These are phyloP conservation scores for Picea glauca DNA, from an alignment of 75 land plant species.

Conservation along the genomic window DNA sequence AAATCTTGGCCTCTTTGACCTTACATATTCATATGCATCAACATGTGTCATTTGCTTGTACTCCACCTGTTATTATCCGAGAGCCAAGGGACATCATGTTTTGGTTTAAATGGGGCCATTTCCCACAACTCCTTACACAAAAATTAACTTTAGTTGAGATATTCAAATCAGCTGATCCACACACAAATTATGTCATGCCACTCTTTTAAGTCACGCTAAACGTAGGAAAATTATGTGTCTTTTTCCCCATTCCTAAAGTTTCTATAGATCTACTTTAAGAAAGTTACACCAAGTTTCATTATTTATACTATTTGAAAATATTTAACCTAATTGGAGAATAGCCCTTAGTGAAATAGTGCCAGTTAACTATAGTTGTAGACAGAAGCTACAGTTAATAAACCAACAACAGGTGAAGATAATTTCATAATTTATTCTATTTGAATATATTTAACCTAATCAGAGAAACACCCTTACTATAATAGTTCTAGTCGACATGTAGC, in stretches of 20 bases:
- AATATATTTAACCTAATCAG: too few relatives aligned
- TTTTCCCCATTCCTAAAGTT: too few relatives aligned
- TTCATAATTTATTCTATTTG: background rate
- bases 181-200: background rate
- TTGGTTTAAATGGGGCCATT: background rate
- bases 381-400: background rate
- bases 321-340: too few relatives aligned
- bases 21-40: conserved; percentile 63
- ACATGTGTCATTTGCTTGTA: conserved; percentile 85
- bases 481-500: background rate
- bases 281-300: background rate
- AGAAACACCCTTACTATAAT: background rate
- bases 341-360: background rate
- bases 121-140: too few relatives aligned
- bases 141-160: too few relatives aligned
- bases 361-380: background rate
- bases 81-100: background rate
- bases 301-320: background rate
- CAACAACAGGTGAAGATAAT: background rate
- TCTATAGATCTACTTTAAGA: too few relatives aligned
- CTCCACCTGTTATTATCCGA: conserved; percentile 43
- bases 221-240: too few relatives aligned
- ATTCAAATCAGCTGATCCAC: too few relatives aligned
- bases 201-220: too few relatives aligned
- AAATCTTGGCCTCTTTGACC: conserved; percentile 81